Evolutionary conservation across 2,329 filamentous ascomycete species (phyloP).

Genomic region (Aspergillus glaucus): DNA sequence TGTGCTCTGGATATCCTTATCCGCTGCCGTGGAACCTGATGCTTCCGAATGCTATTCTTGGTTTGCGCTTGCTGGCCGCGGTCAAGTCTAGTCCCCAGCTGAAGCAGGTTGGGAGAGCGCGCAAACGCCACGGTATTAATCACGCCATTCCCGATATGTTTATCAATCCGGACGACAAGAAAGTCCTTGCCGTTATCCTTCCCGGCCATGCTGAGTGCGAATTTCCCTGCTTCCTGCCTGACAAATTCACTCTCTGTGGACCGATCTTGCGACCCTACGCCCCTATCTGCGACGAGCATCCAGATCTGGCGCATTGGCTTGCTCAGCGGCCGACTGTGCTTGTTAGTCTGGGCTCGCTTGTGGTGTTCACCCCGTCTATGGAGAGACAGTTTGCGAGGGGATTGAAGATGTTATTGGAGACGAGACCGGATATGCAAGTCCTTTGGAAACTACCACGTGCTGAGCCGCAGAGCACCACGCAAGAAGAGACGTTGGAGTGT

Average conservation of each 20-base stretch:
- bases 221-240: conserved; percentile 29
- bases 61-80: conserved; percentile 20
- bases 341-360: conserved; percentile 40
- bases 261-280: conserved; percentile 35
- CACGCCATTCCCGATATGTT: conserved; percentile 11
- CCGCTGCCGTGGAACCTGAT: conserved; percentile 38
- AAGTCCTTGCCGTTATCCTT: conserved; percentile 9
- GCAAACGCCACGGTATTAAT: conserved; percentile 16
- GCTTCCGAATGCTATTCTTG: conserved; percentile 35
- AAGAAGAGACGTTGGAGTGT: conserved; percentile 8
- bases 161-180: neutral
- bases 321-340: conserved; percentile 35
- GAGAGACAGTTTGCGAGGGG: conserved; percentile 34
- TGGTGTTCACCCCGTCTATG: conserved; percentile 17
- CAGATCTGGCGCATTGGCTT: conserved; percentile 38
- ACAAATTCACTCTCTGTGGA: conserved; percentile 36
- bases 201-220: conserved; percentile 22
- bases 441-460: conserved; percentile 27
- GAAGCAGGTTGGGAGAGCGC: conserved; percentile 16
- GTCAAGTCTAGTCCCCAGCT: conserved; percentile 10
- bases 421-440: conserved; percentile 21
- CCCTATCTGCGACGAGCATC: conserved; percentile 27
- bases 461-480: neutral
- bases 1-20: conserved; percentile 36
- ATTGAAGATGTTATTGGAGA: conserved; percentile 29